Conservation (phyloP, 352 stramenopile genomes). For the Halophytophthora polymorphica region DNA sequence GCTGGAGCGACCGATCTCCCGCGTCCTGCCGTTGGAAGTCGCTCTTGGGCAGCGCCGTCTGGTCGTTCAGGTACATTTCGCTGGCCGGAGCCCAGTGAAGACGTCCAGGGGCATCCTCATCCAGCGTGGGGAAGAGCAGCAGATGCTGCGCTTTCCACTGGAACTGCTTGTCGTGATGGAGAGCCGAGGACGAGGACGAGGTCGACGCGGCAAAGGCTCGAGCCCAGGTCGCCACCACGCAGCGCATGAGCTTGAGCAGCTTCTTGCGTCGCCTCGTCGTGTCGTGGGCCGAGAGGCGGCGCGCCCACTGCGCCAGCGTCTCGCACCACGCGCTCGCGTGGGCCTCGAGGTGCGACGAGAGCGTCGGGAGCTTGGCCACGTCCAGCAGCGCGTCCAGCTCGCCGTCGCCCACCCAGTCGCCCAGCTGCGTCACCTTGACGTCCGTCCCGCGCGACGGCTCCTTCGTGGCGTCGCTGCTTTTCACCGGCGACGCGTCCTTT, state of each 20-base stretch:
- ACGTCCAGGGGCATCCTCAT: conserved; percentile 2
- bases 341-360: conserved; percentile 22
- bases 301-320: conserved; percentile 11
- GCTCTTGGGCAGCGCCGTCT: conserved; percentile 35
- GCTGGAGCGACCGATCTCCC: neutral
- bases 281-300: conserved; percentile 7
- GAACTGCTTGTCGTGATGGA: conserved; percentile 15
- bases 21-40: conserved; percentile 21
- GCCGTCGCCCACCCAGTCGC: conserved; percentile 8
- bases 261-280: conserved; percentile 25
- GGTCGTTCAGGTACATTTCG: conserved; percentile 69
- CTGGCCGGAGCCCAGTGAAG: conserved; percentile 17
- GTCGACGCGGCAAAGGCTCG: conserved; percentile 12
- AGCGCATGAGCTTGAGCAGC: conserved; percentile 22
- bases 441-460: conserved; percentile 6
- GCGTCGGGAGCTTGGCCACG: conserved; percentile 27
- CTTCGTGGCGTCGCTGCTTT: neutral
- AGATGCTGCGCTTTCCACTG: conserved; percentile 26
- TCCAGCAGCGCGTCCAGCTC: conserved; percentile 34
- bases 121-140: conserved; percentile 28
- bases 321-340: conserved; percentile 37
- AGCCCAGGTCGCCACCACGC: conserved; percentile 27
- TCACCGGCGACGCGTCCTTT: conserved; percentile 6
- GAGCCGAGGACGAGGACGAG: neutral
- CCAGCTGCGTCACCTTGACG: conserved; percentile 32